These are phyloP conservation scores for Penicillium canescens DNA, from an alignment of 495 filamentous ascomycete species.

Conservation along the genomic window DNA sequence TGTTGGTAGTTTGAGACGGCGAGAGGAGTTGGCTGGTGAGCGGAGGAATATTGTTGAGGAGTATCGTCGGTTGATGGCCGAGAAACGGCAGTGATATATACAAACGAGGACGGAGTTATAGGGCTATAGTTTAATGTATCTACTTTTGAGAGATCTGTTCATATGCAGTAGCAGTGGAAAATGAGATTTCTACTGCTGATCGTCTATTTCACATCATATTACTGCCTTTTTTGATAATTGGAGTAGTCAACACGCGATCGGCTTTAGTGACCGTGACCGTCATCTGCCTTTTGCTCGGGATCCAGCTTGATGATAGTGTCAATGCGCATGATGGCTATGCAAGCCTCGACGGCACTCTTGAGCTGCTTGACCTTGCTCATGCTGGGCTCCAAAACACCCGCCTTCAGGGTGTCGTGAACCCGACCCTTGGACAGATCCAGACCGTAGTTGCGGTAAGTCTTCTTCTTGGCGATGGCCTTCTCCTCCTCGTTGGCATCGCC, in stretches of 20 bases:
- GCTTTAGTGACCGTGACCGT: slow-evolving; percentile 52
- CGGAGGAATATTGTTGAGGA: slow-evolving; percentile 76
- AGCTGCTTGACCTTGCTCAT: slow-evolving; percentile 98
- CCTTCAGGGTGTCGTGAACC: slow-evolving; percentile 91
- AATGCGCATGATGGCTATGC: slow-evolving; percentile 99
- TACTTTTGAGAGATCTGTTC: slow-evolving; percentile 11
- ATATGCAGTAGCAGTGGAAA: slow-evolving; percentile 23
- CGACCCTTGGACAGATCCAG: slow-evolving; percentile 87
- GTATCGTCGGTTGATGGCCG: slow-evolving; percentile 79
- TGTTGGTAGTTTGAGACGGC: slow-evolving; percentile 74
- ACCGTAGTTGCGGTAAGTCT: slow-evolving; percentile 98
- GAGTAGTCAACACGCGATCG: slow-evolving; percentile 14
- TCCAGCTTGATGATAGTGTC: slow-evolving; percentile 99
- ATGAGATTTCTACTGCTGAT: slow-evolving; percentile 17
- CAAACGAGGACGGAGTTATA: neutral
- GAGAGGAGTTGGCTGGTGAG: slow-evolving; percentile 78
- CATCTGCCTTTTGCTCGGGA: slow-evolving; percentile 77
- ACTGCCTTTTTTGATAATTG: slow-evolving; percentile 24
- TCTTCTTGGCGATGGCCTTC: slow-evolving; percentile 85
- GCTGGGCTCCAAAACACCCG: slow-evolving; percentile 92
- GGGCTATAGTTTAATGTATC: slow-evolving; percentile 4
- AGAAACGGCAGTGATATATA: slow-evolving; percentile 46
- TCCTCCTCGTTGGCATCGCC: slow-evolving; percentile 81
- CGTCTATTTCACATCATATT: slow-evolving; percentile 34
- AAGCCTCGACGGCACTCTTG: slow-evolving; percentile 98